Percentiles rank a stretch among this genome's conserved stretches.
Evolutionary conservation across 2,329 filamentous ascomycete genomes (phyloP).

Genomic region (Cucurbitaria berberidis): DNA sequence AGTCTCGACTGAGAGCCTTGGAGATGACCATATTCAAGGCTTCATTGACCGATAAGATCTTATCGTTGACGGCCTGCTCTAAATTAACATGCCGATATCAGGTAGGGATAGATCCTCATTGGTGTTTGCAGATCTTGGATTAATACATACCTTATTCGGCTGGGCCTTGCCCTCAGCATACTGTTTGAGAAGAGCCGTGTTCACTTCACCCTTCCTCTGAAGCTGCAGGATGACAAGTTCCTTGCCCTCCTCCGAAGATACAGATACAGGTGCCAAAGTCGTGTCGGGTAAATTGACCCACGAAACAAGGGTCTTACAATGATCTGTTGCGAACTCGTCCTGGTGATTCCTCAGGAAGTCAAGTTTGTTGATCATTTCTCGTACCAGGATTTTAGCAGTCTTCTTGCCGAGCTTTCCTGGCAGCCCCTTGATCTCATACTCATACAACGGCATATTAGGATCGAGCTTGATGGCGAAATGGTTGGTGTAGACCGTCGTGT

Average conservation of each 20-base stretch:
- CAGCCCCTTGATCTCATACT: constrained; percentile 6
- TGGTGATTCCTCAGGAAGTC: not conserved
- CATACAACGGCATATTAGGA: constrained; percentile 1
- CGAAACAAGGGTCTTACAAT: not conserved
- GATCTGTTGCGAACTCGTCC: constrained; percentile 6
- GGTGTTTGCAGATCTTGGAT: too few relatives aligned
- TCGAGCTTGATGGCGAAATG: constrained; percentile 9
- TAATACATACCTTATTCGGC: constrained; percentile 7
- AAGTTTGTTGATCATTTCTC: not conserved
- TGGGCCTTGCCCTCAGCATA: constrained; percentile 5
- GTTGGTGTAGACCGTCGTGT: constrained; percentile 7
- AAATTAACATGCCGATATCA: not conserved
- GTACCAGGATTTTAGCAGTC: not conserved
- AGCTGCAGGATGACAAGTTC: not conserved
- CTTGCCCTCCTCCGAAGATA: not conserved
- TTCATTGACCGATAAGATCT: not conserved
- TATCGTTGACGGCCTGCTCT: not conserved
- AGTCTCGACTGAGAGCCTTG: not conserved
- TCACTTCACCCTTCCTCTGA: not conserved
- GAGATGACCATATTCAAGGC: constrained; percentile 10
- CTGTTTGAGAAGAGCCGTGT: constrained; percentile 2
- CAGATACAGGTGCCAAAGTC: not conserved
- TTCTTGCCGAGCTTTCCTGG: not conserved
- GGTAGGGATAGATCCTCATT: not conserved
- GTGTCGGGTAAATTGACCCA: constrained; percentile 3